Conservation (phyloP, 306 rosid genomes). For the Cicer chorassanicum region DNA sequence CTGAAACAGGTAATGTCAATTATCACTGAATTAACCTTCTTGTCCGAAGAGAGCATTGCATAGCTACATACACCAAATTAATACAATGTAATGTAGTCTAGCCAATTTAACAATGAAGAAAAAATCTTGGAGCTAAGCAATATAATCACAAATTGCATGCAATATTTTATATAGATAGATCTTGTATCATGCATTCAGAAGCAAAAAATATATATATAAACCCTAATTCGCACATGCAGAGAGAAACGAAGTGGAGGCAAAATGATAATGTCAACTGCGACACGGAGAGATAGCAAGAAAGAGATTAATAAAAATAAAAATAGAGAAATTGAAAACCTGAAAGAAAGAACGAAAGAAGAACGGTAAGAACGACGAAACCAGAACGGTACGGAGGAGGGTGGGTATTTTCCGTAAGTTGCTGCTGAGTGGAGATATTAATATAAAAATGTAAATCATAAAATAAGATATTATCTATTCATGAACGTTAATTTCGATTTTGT, state of each 20-base stretch:
- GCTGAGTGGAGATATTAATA: no score
- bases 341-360: background rate
- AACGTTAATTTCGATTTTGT: no score
- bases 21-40: background rate
- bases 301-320: background rate
- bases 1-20: background rate
- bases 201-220: constrained; percentile 10
- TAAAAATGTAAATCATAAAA: no score
- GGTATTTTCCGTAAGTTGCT: no score
- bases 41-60: background rate
- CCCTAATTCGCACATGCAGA: constrained; percentile 30
- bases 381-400: background rate
- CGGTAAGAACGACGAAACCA: background rate
- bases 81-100: background rate
- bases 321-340: background rate
- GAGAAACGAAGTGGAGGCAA: background rate
- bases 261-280: background rate
- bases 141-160: background rate
- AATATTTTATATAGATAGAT: background rate
- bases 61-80: background rate
- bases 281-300: background rate
- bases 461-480: no score
- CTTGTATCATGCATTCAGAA: background rate
- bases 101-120: constrained; percentile 3
- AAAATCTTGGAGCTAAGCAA: background rate